These are phyloP conservation scores for Podospora appendiculata DNA, from an alignment of 495 filamentous ascomycete genomes.

Conservation along the genomic window DNA sequence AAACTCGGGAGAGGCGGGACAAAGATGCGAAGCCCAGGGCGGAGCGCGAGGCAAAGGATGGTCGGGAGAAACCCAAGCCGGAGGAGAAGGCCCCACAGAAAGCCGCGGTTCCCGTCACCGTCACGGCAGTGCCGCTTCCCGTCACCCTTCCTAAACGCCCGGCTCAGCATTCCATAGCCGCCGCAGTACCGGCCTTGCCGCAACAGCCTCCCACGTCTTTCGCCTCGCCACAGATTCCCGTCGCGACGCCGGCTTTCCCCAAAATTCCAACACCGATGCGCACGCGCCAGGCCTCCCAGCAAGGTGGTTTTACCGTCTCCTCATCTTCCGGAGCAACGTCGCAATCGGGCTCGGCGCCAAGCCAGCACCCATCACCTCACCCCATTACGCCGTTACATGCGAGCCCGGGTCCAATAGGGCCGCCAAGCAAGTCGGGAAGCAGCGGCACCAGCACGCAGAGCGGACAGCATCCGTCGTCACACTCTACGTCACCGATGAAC, in stretches of 20 bases:
- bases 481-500: constrained; percentile 15
- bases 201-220: constrained; percentile 35
- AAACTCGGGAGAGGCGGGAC: constrained; percentile 52
- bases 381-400: constrained; percentile 49
- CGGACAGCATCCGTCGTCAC: constrained; percentile 8
- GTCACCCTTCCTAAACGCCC: constrained; percentile 44
- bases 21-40: constrained; percentile 32
- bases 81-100: constrained; percentile 37
- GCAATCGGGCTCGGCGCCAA: constrained; percentile 41
- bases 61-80: constrained; percentile 39
- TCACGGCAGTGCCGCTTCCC: constrained; percentile 24
- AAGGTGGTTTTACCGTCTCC: constrained; percentile 58
- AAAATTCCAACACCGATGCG: constrained; percentile 76
- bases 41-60: constrained; percentile 15
- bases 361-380: constrained; percentile 60
- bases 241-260: constrained; percentile 73
- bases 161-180: constrained; percentile 42
- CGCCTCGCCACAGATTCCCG: constrained; percentile 69
- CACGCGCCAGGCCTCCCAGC: constrained; percentile 69
- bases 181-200: constrained; percentile 43
- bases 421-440: constrained; percentile 31
- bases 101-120: constrained; percentile 21
- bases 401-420: constrained; percentile 45
- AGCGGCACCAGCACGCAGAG: constrained; percentile 5
- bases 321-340: constrained; percentile 49